phyloP scores from a whole-genome alignment of 2,329 filamentous ascomycete species.

The Apiospora kogelbergensis region DNA sequence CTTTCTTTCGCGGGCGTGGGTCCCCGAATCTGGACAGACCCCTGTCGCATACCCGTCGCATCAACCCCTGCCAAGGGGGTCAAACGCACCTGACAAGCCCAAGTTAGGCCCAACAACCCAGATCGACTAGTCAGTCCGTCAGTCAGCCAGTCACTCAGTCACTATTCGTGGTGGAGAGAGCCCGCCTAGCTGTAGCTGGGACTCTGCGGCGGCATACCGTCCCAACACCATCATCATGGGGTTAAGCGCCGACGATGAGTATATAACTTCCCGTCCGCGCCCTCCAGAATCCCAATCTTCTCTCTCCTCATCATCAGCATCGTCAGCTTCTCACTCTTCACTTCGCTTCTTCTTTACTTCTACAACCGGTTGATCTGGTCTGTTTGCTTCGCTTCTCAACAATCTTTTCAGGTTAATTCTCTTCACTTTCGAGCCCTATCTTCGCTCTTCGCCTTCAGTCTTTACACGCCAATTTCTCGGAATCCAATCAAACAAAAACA shows the following conservation, averaged over 20 bases:
- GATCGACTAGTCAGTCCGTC: background rate
- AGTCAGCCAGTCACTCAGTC: no score
- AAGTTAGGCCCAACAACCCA: background rate
- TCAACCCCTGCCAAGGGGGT: slow-evolving; percentile 1
- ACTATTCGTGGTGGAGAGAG: background rate
- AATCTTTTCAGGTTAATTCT: slow-evolving; percentile 10
- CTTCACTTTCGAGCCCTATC: slow-evolving; percentile 2
- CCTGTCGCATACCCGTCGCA: slow-evolving; percentile 6
- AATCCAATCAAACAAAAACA: background rate
- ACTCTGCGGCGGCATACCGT: background rate
- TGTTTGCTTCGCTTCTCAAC: slow-evolving; percentile 14
- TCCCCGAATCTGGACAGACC: background rate
- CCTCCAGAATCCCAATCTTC: background rate
- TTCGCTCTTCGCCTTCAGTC: background rate
- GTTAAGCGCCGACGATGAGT: slow-evolving; percentile 5
- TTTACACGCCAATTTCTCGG: background rate
- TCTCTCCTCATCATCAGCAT: slow-evolving; percentile 10
- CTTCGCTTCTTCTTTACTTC: slow-evolving; percentile 3
- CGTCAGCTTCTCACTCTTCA: slow-evolving; percentile 11
- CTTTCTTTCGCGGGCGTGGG: background rate
- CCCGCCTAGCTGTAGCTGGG: background rate
- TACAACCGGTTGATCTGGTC: slow-evolving; percentile 16
- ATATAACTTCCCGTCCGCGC: slow-evolving; percentile 9
- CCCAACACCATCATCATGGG: background rate
- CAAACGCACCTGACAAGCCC: background rate